A percentile compares a stretch with the other conserved stretches of the same genome.
Evolutionary conservation across 257 asterid species (phyloP).

Genomic region (Voacanga thouarsii): DNA sequence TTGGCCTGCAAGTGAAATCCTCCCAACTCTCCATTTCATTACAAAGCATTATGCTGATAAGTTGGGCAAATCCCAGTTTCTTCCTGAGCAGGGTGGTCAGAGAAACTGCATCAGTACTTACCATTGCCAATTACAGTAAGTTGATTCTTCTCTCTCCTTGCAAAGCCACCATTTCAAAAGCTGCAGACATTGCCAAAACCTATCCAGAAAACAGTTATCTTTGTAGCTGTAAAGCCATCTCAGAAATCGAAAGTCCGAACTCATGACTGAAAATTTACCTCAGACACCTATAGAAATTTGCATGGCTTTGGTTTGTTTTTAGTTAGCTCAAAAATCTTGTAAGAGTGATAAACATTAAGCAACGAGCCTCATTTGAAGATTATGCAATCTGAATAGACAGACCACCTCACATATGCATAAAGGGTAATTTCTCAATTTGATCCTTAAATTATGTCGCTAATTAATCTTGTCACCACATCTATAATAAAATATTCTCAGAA

Average conservation of each 20-base stretch:
- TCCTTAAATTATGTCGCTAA: too few species aligned
- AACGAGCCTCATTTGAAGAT: too few species aligned
- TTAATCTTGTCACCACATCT: too few species aligned
- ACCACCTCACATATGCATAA: too few species aligned
- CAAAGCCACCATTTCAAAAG: conserved; percentile 11
- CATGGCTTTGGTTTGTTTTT: conserved; percentile 12
- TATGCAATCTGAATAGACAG: too few species aligned
- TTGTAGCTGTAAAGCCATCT: not conserved
- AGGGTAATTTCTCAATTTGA: too few species aligned
- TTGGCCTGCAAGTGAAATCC: not conserved
- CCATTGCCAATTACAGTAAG: not conserved
- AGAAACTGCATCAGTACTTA: conserved; percentile 5
- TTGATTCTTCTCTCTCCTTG: conserved; percentile 11
- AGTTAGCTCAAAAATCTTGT: too few species aligned
- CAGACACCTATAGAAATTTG: not conserved
- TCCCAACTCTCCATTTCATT: not conserved
- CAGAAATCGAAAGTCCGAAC: too few species aligned
- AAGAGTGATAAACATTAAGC: too few species aligned
- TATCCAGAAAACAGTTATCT: not conserved
- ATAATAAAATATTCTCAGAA: too few species aligned
- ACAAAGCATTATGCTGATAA: not conserved
- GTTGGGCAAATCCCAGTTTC: conserved; percentile 16
- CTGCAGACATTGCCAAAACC: not conserved
- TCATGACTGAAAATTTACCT: not conserved
- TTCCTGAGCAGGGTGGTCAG: conserved; percentile 12